Evolutionary conservation across 2,329 filamentous ascomycete genomes (phyloP), one percentile per base, ranked within the genome.

Genomic region (Clarireedia hainanense): DNA sequence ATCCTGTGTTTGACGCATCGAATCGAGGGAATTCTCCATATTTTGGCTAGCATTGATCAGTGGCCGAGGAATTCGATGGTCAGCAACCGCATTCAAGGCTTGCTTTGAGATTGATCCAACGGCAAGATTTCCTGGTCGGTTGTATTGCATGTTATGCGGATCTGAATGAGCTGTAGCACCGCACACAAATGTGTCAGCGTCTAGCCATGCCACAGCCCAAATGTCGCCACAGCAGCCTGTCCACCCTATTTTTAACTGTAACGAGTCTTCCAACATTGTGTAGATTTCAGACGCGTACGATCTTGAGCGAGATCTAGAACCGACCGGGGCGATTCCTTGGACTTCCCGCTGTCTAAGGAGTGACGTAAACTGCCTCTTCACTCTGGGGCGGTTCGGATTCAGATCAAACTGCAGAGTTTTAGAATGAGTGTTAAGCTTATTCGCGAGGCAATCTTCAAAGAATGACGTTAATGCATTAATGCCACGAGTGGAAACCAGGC

Each of bases 141-240:
- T 86, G 64, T 86, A 85, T 59, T 85, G 81, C 63, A 84, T 81
- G 56, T 85, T 85, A 43, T 82, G 79, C 0, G 73, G 70, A 61
- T 85, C 83, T 0, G 80, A 84, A 67, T 85, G 82, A 0, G 79
- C 78, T 0, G 80, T 83, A 0, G 82, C 81, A 36, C 83, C 83
- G 59, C 80, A 83, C n/a, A 85, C 64, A 51, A 85, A 80, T 6
- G 62, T 55, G n/a, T 73, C 65, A 20, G 77, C 64, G 0, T 78
- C 78, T 0, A 80, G 71, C 83, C 83, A 86, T 17, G 73, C 74
- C 49, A 83, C 73, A 2, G 81, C 79, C 23, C 76, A 73, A 45
- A 85, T 77, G 62, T 85, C 82, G 3, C 83, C 82, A 30, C 82
- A 81, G 52, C 80, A 83, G 61, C 80, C 78, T 2, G 76, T 80